Evolutionary conservation across 495 filamentous ascomycete genomes (phyloP).

Genomic region (Tuber aestivum): DNA sequence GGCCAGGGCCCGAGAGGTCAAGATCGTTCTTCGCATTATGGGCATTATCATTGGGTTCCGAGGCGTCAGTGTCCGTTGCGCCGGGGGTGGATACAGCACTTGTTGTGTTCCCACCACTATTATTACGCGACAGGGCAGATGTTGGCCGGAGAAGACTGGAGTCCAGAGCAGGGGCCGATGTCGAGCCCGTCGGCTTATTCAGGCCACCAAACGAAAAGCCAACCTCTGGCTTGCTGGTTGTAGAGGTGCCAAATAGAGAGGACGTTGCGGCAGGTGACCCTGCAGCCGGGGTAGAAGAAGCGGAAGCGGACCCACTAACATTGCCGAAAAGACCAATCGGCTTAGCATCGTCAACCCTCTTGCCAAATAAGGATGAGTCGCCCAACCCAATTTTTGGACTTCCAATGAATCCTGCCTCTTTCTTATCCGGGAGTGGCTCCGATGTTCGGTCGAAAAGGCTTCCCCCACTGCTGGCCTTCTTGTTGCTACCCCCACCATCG

Average conservation of each 20-base stretch:
- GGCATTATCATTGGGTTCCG: conserved; percentile 31
- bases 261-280: conserved; percentile 7
- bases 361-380: conserved; percentile 22
- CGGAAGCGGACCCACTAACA: conserved; percentile 17
- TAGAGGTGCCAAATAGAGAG: conserved; percentile 23
- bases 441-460: conserved; percentile 34
- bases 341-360: not conserved
- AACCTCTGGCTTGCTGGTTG: conserved; percentile 20
- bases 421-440: conserved; percentile 20
- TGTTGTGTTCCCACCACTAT: not conserved
- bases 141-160: not conserved
- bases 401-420: conserved; percentile 20
- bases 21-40: conserved; percentile 34
- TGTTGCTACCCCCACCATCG: conserved; percentile 14
- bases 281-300: conserved; percentile 19
- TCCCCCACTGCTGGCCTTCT: conserved; percentile 18
- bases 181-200: conserved; percentile 22
- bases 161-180: conserved; percentile 8
- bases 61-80: conserved; percentile 9
- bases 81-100: conserved; percentile 13
- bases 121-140: conserved; percentile 11
- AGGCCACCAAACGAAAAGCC: conserved; percentile 32
- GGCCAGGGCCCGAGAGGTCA: conserved; percentile 32
- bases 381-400: conserved; percentile 20
- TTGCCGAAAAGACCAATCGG: conserved; percentile 16